phyloP scores from a whole-genome alignment of 805 yeast genomes.

The Yueomyces sp. region DNA sequence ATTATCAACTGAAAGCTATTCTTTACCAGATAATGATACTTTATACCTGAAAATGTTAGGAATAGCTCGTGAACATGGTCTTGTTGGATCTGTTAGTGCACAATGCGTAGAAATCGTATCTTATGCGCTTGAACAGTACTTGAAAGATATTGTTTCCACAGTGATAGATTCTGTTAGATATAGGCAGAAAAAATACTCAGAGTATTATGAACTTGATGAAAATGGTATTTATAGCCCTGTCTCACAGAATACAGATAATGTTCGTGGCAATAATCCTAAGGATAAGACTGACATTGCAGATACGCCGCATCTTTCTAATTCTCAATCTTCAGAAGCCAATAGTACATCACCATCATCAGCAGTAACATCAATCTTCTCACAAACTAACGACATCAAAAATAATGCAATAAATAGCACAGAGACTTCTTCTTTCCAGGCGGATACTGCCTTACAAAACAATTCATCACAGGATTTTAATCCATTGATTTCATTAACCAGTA shows the following conservation, averaged over 20 bases:
- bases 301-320: conserved; percentile 4
- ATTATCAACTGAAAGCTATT: conserved; percentile 60
- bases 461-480: not conserved
- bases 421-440: not conserved
- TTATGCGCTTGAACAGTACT: conserved; percentile 71
- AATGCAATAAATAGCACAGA: not conserved
- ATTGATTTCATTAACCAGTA: conserved; percentile 35
- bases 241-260: conserved; percentile 4
- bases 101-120: conserved; percentile 64
- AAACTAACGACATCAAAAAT: not conserved
- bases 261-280: not conserved
- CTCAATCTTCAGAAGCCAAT: conserved; percentile 22
- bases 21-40: conserved; percentile 68
- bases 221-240: conserved; percentile 20
- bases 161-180: conserved; percentile 61
- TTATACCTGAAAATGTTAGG: conserved; percentile 62
- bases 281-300: not conserved
- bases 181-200: conserved; percentile 34
- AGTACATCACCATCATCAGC: conserved; percentile 20
- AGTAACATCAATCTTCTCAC: conserved; percentile 7
- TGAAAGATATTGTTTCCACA: conserved; percentile 60
- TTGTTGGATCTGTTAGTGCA: conserved; percentile 68
- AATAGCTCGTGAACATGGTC: conserved; percentile 79
- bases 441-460: not conserved
- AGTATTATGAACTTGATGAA: conserved; percentile 22